Percentiles rank a stretch among this genome's conserved stretches.
These are phyloP conservation scores for Pyronema omphalodes DNA, from an alignment of 495 filamentous ascomycete species.

Conservation along the genomic window DNA sequence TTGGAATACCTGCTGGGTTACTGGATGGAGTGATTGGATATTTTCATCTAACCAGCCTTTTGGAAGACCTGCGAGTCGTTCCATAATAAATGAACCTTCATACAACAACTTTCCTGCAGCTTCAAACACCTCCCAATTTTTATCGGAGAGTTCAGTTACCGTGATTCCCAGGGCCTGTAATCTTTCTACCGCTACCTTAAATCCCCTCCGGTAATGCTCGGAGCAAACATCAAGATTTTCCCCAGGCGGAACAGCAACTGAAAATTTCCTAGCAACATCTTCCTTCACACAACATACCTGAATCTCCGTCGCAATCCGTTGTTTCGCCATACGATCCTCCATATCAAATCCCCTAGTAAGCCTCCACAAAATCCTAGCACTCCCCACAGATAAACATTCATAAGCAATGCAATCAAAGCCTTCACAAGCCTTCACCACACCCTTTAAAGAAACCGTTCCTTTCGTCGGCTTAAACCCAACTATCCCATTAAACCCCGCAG, in stretches of 20 bases:
- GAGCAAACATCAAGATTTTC: constrained; percentile 32
- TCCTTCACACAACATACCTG: too few relatives aligned
- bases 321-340: constrained; percentile 8
- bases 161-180: constrained; percentile 33
- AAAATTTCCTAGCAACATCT: constrained; percentile 27
- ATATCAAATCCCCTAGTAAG: constrained; percentile 35
- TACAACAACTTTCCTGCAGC: constrained; percentile 40
- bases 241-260: constrained; percentile 35
- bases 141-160: constrained; percentile 14
- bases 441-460: constrained; percentile 39
- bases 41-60: constrained; percentile 27
- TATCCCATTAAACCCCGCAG: constrained; percentile 43
- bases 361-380: constrained; percentile 38
- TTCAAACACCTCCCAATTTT: constrained; percentile 38
- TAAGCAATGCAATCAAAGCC: constrained; percentile 44
- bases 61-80: constrained; percentile 35
- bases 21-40: constrained; percentile 33
- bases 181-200: constrained; percentile 27
- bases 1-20: constrained; percentile 35
- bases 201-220: constrained; percentile 28
- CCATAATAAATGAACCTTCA: constrained; percentile 36
- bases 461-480: constrained; percentile 53
- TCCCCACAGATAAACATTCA: constrained; percentile 31
- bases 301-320: neutral
- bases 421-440: constrained; percentile 43